Base-by-base conservation (phyloP, 2,329 filamentous ascomycete genomes). In the Talaromyces atroroseus region DNA sequence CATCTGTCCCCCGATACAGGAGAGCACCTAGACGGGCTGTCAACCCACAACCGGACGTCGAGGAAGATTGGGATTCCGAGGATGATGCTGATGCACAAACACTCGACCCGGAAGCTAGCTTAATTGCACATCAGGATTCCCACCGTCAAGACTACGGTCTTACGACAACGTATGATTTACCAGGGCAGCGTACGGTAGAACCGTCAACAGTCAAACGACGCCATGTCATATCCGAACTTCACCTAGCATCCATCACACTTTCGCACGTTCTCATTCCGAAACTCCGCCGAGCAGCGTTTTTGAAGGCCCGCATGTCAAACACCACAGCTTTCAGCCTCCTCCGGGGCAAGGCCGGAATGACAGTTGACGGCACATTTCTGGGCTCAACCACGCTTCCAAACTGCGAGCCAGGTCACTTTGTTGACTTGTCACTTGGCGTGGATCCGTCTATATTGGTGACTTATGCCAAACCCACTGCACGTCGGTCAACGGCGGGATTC, bases 91-190 rank as follows among this genome's bases (percentile, higher is more conserved):
- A 54, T 46, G 50, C 11, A 8, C 16, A 26, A 45, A 54, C 56
- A 20, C 34, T 53, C 16, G 24, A 38, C n/a, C 12, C 38, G 12
- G 45, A 54, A 20, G 18, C 24, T 24, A 21, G 36, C 23, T 2
- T 40, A 49, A 16, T 63, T 21, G 45, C 65, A 38, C 56, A 64
- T 58, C 69, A 71, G 56, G 70, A 73, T 56, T 69, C 72, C 8
- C 50, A 65, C 36, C 72, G 71, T 58, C 70, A 74, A 61, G 68
- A 74, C 53, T 67, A 69, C 54, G 73, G 73, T n/a, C 61, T 75
- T 18, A 75, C 73, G 11, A 71, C 73, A 5, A 70, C 68, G 5
- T 75, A 75, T 59, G 68, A 74, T 16, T 65, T 75, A 2, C 73
- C 73, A 1, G 70, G 72, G 3, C 61, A 59, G 2, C 72, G 71